Evolutionary conservation across 257 asterid species (phyloP).

Genomic region (Plectranthus barbatus): DNA sequence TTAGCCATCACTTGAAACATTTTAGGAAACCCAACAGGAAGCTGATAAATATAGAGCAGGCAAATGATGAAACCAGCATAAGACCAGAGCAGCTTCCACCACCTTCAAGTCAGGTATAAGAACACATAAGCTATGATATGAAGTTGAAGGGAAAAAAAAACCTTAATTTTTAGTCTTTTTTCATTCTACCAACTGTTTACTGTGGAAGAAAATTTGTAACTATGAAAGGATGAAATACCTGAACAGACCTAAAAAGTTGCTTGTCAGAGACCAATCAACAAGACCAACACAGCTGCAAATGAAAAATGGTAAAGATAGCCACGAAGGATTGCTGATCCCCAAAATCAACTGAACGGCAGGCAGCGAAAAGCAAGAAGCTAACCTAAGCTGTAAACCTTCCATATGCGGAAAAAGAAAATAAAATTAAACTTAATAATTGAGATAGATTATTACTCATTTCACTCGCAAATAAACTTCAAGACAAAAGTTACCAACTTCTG

Average conservation of each 20-base stretch:
- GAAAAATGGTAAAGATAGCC: slow-evolving; percentile 84
- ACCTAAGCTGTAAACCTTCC: slow-evolving; percentile 73
- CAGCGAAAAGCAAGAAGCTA: slow-evolving; percentile 66
- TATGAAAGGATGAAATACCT: slow-evolving; percentile 41
- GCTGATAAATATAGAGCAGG: slow-evolving; percentile 69
- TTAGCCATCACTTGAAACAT: slow-evolving; percentile 26
- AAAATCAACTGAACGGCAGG: slow-evolving; percentile 78
- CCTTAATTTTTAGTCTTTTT: neutral
- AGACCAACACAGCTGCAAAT: slow-evolving; percentile 86
- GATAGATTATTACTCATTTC: neutral
- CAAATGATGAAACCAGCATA: slow-evolving; percentile 72
- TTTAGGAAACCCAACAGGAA: slow-evolving; percentile 50
- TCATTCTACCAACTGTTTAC: neutral
- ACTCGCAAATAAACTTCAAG: neutral
- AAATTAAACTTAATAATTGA: neutral
- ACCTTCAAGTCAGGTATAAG: slow-evolving; percentile 47
- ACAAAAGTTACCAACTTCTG: neutral
- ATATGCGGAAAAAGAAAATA: slow-evolving; percentile 10
- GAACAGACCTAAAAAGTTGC: slow-evolving; percentile 92
- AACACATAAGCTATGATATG: slow-evolving; percentile 29
- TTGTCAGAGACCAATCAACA: slow-evolving; percentile 78
- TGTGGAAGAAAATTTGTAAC: slow-evolving; percentile 4
- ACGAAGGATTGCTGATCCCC: slow-evolving; percentile 89
- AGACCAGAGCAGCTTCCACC: slow-evolving; percentile 80
- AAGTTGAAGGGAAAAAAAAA: slow-evolving; percentile 17